These are phyloP conservation scores for Cyclotella baltica DNA, from an alignment of 108 stramenopile species.

Conservation along the genomic window DNA sequence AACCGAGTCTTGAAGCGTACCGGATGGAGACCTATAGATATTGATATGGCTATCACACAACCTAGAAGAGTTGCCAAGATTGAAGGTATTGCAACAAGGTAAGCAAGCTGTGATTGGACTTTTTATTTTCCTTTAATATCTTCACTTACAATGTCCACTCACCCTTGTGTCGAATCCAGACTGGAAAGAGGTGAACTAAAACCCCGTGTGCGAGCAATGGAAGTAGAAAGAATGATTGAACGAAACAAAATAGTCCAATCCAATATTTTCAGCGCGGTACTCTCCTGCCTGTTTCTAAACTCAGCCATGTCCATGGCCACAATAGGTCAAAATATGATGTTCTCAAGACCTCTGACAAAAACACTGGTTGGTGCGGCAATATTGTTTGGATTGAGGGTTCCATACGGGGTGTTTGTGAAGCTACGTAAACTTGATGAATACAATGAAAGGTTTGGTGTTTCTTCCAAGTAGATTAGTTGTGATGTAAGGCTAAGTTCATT, in stretches of 20 bases:
- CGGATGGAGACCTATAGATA: constrained; percentile 86
- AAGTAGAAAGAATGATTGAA: constrained; percentile 90
- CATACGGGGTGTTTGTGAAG: constrained; percentile 70
- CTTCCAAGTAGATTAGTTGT: constrained; percentile 38
- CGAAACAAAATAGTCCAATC: constrained; percentile 84
- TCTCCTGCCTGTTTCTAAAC: constrained; percentile 78
- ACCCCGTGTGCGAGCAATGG: constrained; percentile 90
- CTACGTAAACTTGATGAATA: constrained; percentile 82
- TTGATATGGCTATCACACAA: constrained; percentile 85
- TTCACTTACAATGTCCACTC: neutral
- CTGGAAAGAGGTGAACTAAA: constrained; percentile 95
- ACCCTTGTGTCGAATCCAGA: constrained; percentile 25
- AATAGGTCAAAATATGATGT: constrained; percentile 60
- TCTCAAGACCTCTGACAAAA: constrained; percentile 51
- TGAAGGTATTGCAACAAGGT: constrained; percentile 79
- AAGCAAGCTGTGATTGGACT: constrained; percentile 3
- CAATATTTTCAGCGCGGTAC: constrained; percentile 79
- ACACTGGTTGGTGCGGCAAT: constrained; percentile 69
- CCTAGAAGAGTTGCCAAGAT: constrained; percentile 86
- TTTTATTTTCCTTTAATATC: neutral
- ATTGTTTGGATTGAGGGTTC: constrained; percentile 67
- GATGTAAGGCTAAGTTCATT: no score
- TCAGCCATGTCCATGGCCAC: constrained; percentile 65
- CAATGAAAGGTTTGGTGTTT: constrained; percentile 76
- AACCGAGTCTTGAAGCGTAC: constrained; percentile 85